Evolutionary conservation across 805 yeast species (phyloP).

Genomic region (Wickerhamomyces kurtzmanii): DNA sequence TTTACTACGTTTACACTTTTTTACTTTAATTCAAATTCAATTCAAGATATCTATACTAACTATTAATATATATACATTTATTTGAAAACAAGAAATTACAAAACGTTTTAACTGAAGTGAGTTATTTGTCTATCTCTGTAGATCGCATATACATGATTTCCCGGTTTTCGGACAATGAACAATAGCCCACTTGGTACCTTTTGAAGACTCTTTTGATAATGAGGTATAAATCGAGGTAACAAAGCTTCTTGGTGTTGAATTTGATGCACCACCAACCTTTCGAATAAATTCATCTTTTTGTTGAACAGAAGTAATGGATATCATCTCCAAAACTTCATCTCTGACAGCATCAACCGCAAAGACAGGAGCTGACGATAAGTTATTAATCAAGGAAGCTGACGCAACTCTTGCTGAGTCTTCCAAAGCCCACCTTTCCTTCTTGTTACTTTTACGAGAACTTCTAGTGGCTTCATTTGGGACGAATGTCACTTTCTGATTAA

Average conservation of each 20-base stretch:
- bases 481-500: constrained; percentile 50
- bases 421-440: constrained; percentile 64
- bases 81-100: too few relatives aligned
- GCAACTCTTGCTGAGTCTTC: constrained; percentile 68
- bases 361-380: constrained; percentile 58
- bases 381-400: constrained; percentile 40
- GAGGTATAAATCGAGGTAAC: constrained; percentile 65
- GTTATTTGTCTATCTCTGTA: constrained; percentile 36
- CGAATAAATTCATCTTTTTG: constrained; percentile 73
- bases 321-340: constrained; percentile 81
- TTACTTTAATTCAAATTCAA: too few relatives aligned
- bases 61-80: too few relatives aligned
- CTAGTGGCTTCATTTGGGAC: constrained; percentile 77
- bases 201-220: constrained; percentile 60
- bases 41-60: too few relatives aligned
- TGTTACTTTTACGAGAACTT: constrained; percentile 65
- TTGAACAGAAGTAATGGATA: constrained; percentile 62
- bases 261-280: constrained; percentile 76
- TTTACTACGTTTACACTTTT: too few relatives aligned
- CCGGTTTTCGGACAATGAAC: constrained; percentile 73
- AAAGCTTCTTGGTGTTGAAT: constrained; percentile 71
- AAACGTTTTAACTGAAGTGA: too few relatives aligned
- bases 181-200: constrained; percentile 69
- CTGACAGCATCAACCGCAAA: constrained; percentile 65
- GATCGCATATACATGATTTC: constrained; percentile 55